Evolutionary conservation across 73 alveolate species (phyloP).

Genomic region (Tetrahymena thermophila): DNA sequence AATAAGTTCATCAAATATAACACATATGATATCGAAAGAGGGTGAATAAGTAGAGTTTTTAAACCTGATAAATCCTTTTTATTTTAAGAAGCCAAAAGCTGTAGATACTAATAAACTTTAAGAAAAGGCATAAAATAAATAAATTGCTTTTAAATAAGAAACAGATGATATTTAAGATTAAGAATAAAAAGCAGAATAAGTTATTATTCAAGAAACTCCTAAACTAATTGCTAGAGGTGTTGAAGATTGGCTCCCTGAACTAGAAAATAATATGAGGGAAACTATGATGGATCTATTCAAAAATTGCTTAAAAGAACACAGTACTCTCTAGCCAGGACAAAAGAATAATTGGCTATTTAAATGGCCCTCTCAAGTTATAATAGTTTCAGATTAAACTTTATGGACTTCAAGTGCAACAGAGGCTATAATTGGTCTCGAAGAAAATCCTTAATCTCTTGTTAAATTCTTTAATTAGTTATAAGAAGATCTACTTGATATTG

Average conservation of each 20-base stretch:
- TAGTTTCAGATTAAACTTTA: background rate
- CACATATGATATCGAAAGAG: slow-evolving; percentile 52
- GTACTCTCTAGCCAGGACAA: background rate
- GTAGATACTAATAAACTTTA: background rate
- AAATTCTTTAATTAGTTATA: background rate
- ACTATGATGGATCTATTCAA: slow-evolving; percentile 12
- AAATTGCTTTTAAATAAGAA: background rate
- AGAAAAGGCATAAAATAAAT: background rate
- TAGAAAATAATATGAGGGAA: slow-evolving; percentile 18
- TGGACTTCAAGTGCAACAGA: background rate
- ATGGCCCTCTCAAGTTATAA: background rate
- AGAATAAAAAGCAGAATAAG: background rate
- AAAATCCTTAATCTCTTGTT: background rate
- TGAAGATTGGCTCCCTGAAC: slow-evolving; percentile 36
- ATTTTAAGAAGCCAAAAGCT: slow-evolving; percentile 49
- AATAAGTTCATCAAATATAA: background rate
- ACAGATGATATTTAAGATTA: background rate
- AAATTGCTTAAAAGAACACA: background rate
- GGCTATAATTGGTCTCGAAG: background rate
- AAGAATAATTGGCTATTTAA: background rate
- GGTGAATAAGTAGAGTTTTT: slow-evolving; percentile 35
- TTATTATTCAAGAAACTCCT: background rate
- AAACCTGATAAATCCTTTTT: slow-evolving; percentile 39
- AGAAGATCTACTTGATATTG: background rate
- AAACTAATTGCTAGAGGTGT: slow-evolving; percentile 36